phyloP scores from a whole-genome alignment of 306 rosid genomes.

The Cotoneaster glaucophyllus region DNA sequence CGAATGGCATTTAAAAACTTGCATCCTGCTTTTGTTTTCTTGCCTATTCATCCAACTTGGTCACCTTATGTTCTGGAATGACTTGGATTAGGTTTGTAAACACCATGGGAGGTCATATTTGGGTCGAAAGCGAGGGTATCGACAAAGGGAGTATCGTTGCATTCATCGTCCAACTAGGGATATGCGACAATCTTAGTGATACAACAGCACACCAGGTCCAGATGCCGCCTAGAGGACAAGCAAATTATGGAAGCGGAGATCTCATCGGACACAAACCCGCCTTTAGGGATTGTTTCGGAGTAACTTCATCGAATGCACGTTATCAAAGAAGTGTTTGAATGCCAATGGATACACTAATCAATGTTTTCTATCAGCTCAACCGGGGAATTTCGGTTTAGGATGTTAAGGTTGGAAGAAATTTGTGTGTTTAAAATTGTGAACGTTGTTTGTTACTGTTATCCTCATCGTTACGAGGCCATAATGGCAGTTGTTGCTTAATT shows the following conservation, averaged over 20 bases:
- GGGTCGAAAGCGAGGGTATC: slow-evolving; percentile 85
- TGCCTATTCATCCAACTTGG: not conserved
- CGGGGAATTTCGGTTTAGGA: not conserved
- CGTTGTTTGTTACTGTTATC: not conserved
- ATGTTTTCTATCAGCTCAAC: not conserved
- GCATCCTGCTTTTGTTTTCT: not conserved
- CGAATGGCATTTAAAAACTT: not conserved
- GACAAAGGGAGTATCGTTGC: slow-evolving; percentile 64
- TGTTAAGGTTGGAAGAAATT: not conserved
- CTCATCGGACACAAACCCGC: slow-evolving; percentile 44
- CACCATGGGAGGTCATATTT: slow-evolving; percentile 91
- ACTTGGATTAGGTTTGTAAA: slow-evolving; percentile 69
- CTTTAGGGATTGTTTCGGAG: slow-evolving; percentile 30
- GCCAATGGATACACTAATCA: not conserved
- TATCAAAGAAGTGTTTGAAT: slow-evolving; percentile 58
- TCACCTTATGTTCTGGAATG: slow-evolving; percentile 8
- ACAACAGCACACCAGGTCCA: slow-evolving; percentile 28
- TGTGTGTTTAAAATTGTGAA: not conserved
- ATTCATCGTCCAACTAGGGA: slow-evolving; percentile 73
- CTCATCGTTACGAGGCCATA: too few relatives aligned
- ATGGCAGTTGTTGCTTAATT: not conserved
- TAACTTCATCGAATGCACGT: slow-evolving; percentile 37
- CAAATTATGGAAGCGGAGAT: slow-evolving; percentile 62
- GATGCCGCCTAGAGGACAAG: slow-evolving; percentile 28
- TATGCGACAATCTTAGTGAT: slow-evolving; percentile 39